A percentile compares a stretch with the other conserved stretches of the same genome.
phyloP scores from a whole-genome alignment of 2,329 filamentous ascomycete species.

The Cercospora zeae-maydis region DNA sequence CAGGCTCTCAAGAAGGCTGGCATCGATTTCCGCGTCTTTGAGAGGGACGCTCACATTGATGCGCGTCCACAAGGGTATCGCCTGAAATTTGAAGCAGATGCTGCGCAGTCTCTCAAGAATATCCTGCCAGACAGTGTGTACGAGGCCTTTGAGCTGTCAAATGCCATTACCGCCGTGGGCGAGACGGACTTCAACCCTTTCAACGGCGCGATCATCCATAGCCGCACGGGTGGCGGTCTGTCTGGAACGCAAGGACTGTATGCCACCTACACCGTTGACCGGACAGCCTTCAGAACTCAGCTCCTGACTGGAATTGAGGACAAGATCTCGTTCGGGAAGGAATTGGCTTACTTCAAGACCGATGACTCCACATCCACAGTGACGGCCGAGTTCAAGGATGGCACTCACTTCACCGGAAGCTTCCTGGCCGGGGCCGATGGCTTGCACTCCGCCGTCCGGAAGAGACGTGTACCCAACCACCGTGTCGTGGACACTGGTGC shows the following conservation, averaged over 20 bases:
- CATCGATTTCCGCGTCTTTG: constrained; percentile 24
- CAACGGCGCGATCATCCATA: constrained; percentile 22
- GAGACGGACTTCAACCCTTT: constrained; percentile 26
- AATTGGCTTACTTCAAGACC: constrained; percentile 17
- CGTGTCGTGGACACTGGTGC: constrained; percentile 24
- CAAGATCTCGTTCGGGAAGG: constrained; percentile 23
- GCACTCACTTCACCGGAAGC: constrained; percentile 13
- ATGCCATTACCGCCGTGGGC: constrained; percentile 21
- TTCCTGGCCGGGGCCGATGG: constrained; percentile 29
- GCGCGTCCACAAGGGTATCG: constrained; percentile 26
- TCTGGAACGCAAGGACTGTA: constrained; percentile 17
- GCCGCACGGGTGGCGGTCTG: constrained; percentile 20
- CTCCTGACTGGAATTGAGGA: constrained; percentile 25
- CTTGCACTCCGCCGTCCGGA: constrained; percentile 24
- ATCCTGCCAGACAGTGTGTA: constrained; percentile 21
- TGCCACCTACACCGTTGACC: constrained; percentile 24
- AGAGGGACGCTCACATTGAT: constrained; percentile 23
- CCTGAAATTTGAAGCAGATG: constrained; percentile 24
- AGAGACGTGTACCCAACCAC: constrained; percentile 20
- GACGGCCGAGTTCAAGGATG: constrained; percentile 20
- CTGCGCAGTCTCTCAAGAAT: constrained; percentile 21
- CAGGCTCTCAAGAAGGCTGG: constrained; percentile 24
- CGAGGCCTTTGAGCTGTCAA: constrained; percentile 20
- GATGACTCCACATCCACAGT: constrained; percentile 12
- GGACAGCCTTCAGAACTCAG: constrained; percentile 20